Evolutionary conservation across 225 moss, liverwort and hornwort species (phyloP).

Genomic region (Sphagnum contortum): DNA sequence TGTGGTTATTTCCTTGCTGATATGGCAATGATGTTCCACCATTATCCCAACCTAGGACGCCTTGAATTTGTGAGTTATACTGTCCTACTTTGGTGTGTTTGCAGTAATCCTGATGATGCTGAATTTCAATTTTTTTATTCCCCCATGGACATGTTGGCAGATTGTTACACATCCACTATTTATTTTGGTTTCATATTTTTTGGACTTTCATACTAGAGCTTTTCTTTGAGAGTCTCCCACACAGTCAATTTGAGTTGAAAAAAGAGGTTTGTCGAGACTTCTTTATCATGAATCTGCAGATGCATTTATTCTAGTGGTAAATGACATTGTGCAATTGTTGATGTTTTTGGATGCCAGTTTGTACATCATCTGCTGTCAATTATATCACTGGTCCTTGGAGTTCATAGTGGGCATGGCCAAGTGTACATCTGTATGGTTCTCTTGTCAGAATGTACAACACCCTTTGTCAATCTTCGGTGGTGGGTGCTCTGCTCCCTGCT

Average conservation of each 20-base stretch:
- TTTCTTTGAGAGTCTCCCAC: conserved; percentile 5
- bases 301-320: neutral
- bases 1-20: conserved; percentile 90
- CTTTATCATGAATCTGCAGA: neutral
- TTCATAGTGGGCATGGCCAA: conserved; percentile 63
- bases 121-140: too few species aligned
- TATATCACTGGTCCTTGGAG: conserved; percentile 60
- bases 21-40: conserved; percentile 49
- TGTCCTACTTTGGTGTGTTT: conserved; percentile 5
- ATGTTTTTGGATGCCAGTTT: conserved; percentile 30
- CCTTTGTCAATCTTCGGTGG: conserved; percentile 91
- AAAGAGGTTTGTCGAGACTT: neutral
- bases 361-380: conserved; percentile 70
- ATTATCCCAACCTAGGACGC: conserved; percentile 68
- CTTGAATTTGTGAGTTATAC: conserved; percentile 65
- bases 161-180: too few species aligned
- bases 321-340: neutral
- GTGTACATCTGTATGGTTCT: conserved; percentile 70
- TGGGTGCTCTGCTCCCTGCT: conserved; percentile 8
- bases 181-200: too few species aligned
- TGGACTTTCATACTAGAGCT: neutral
- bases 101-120: neutral
- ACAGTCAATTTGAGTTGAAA: conserved; percentile 13
- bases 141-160: too few species aligned
- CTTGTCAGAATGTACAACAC: conserved; percentile 80